Evolutionary conservation across 176 grass and related monocot species (phyloP), one percentile per base, ranked within the genome.

Genomic region (Neostapfia colusana): DNA sequence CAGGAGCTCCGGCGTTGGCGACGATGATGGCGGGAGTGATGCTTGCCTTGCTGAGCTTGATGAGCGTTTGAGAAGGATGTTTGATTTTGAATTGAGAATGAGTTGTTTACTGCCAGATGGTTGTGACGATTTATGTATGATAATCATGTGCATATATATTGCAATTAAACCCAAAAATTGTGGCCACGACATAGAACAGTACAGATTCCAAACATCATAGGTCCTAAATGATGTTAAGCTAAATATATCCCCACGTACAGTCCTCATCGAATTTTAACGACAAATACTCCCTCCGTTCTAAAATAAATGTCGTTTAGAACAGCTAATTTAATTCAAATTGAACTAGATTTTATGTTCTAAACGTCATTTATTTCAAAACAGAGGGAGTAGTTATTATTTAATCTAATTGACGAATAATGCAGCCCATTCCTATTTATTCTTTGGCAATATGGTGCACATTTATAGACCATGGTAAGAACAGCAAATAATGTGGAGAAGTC

Each of bases 51-150:
- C 1, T 76, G 7, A 42, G 74, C n/a, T 69, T 75, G 16, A 44
- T 76, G 27, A 46, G 36, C 55, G 11, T 70, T 68, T 81, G 63
- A 90, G 18, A 14, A 45, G 17, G 36, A 23, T 65, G 60, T 26
- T 27, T 58, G 0, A 2, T 70, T 76, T 76, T 76, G 5, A 41
- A 44, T 53, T 42, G 28, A 53, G 17, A 11, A 56, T 41, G 37
- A 35, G 59, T 67, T 73, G 74, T 23, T 17, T 16, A 38, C 26
- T 39, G 9, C 46, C 60, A 50, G 63, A 49, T 51, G 49, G 23
- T 78, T 16, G 25, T 75, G 51, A 60, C 31, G 49, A 14, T 40
- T 26, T 26, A 36, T 38, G 45, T 59, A 49, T 65, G 8, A 6
- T 59, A 11, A 77, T 15, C 8, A 25, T 81, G 64, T 70, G 73